Base-by-base conservation (phyloP, 2,329 filamentous ascomycete genomes). In the Grosmannia serpens region DNA sequence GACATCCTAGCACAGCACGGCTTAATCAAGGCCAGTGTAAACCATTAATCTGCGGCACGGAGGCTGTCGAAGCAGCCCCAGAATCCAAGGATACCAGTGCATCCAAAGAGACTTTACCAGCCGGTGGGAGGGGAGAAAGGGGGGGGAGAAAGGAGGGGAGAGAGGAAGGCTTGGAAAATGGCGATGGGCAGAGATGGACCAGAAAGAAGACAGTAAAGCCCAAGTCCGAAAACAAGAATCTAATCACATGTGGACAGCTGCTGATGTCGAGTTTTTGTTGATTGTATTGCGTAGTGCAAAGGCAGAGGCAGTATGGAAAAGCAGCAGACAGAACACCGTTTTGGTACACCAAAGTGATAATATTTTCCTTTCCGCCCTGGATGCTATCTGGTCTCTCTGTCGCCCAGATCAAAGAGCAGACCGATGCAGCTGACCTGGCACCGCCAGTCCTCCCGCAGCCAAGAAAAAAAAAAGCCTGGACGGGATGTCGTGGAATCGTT, bases 21-120 rank as follows among this genome's bases (percentile, higher is more conserved):
- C 80, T 84, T 83, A 82, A 81, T 77, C 73, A 75, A 78, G 77
- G 79, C 75, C 79, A 75, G 47, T n/a, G 29, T 46, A 46, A 46
- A 46, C 13, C 15, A n/a, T 61, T 81, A 69, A 81, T 84, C 76
- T 83, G 72, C 80, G 81, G 80, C 81, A 74, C 64, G 77, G 74
- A 74, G 72, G 69, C 80, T 78, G 80, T 82, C 80, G 65, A 67
- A 62, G 78, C 79, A 81, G 77, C 70, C 73, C 73, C 77, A 78
- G 76, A 76, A 73, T 79, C 75, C 78, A 73, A 74, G 75, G 72
- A 73, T 73, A 77, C 71, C 64, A 67, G 17, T 35, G 64, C 69
- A 73, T 73, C 75, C 74, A 74, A 79, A 75, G 73, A 81, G 71
- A 72, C 78, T 80, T 82, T 68, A 69, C 79, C 70, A 78, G 80